Base-by-base conservation (phyloP, 192 early-diverging fungal genomes). In the Coemansia sp. region DNA sequence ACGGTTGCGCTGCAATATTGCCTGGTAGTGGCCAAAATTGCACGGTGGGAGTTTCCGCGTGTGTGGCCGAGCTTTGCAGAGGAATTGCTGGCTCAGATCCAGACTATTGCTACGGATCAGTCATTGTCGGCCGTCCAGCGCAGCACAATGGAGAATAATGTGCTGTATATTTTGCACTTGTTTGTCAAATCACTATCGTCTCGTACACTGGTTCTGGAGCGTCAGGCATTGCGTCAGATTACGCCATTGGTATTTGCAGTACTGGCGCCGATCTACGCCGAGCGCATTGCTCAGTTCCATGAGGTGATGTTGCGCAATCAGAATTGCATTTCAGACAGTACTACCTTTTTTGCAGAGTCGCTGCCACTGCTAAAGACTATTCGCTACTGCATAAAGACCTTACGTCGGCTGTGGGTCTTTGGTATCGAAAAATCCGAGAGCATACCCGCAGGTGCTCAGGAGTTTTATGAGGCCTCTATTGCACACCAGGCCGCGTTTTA, bases 21-120 rank as follows among this genome's bases (percentile, higher is more conserved):
- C 52, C 83, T 96, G 10, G 67, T 90, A 25, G 81, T 88, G 15
- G 73, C 94, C 42, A 91, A 91, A 53, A 92, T 97, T 62, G 92
- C 94, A 1, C 83, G 92, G 21, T 71, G 90, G 61, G 95, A 97
- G 68, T 97, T 83, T 70, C 95, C 95, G 10, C 71, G 84, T 62
- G 90, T 94, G 37, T 95, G 95, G 94, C 90, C 65, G n/a, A 74
- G 68, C 53, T 73, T 81, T 59, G 68, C 72, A 11, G 65, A 60
- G 48, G 71, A 64, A 21, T 48, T 79, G 51, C 50, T 69, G 17
- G 60, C 67, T 2, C 57, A 31, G 25, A 44, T 70, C 20, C 57
- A 37, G 3, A 42, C 60, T 3, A 70, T 73, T 38, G 67, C 54
- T 21, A 25, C 47, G 44, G 53, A 70, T 19, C 40, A 21, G 2